Conservation (phyloP, 352 stramenopile species). For the Globisporangium abappressorium region DNA sequence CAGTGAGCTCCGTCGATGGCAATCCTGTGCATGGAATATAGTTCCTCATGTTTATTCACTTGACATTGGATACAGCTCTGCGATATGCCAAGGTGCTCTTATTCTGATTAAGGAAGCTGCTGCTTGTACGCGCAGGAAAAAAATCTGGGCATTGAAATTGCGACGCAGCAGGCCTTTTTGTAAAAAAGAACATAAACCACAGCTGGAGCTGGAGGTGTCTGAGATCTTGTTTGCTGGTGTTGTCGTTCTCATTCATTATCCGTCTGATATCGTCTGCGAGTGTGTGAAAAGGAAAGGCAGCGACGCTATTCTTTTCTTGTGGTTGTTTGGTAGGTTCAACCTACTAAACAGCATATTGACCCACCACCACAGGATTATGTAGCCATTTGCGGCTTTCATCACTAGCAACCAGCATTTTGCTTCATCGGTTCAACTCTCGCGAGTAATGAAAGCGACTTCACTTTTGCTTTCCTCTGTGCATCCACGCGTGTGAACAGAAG, state of each 20-base stretch:
- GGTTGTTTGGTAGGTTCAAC: not conserved
- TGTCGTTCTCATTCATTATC: not conserved
- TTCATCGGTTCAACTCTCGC: not conserved
- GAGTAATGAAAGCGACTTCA: no score
- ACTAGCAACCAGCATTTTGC: not conserved
- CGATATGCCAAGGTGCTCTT: not conserved
- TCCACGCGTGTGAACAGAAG: not conserved
- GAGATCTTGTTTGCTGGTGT: not conserved
- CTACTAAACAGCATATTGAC: not conserved
- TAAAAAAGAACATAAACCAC: not conserved
- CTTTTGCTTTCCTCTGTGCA: not conserved
- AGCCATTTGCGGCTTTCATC: conserved; percentile 7
- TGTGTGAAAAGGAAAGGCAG: not conserved
- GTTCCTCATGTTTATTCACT: not conserved
- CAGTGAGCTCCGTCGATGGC: not conserved
- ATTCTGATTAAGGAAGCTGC: not conserved
- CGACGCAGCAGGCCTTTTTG: not conserved
- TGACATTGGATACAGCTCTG: not conserved
- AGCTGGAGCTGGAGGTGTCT: not conserved
- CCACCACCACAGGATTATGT: conserved; percentile 11
- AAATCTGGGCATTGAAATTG: not conserved
- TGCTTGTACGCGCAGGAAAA: not conserved
- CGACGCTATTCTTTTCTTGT: not conserved
- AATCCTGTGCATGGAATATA: not conserved
- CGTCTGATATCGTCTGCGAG: not conserved